Percentiles rank a stretch among this genome's conserved stretches.
phyloP scores from a whole-genome alignment of 192 early-diverging fungal species.

The Paraglomus brasilianum region DNA sequence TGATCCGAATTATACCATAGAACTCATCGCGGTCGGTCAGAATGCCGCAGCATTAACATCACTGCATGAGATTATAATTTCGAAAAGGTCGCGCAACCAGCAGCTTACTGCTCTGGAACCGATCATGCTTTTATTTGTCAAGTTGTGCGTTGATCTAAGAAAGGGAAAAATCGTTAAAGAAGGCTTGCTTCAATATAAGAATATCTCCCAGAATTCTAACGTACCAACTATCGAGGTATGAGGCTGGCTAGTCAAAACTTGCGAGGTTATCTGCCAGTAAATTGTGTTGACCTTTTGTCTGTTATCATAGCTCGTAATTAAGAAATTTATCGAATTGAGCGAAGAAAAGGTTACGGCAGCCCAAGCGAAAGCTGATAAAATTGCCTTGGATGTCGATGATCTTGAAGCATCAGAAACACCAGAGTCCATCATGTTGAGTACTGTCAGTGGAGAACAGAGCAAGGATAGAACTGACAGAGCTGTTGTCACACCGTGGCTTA shows the following conservation, averaged over 20 bases:
- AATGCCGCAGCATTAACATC: constrained; percentile 78
- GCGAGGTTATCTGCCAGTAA: neutral
- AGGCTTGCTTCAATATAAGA: constrained; percentile 96
- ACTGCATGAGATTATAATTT: constrained; percentile 90
- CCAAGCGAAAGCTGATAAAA: constrained; percentile 88
- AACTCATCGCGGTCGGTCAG: constrained; percentile 84
- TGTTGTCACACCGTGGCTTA: constrained; percentile 98
- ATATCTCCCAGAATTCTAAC: constrained; percentile 95
- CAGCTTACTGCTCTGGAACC: constrained; percentile 84
- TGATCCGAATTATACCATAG: constrained; percentile 35
- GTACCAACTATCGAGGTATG: constrained; percentile 83
- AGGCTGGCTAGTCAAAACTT: neutral
- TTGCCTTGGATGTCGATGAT: constrained; percentile 88
- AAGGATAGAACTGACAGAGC: constrained; percentile 97
- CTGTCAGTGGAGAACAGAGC: constrained; percentile 89
- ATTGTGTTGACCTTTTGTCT: neutral
- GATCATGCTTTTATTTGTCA: constrained; percentile 90
- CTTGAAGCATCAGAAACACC: constrained; percentile 96
- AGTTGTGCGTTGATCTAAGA: constrained; percentile 83
- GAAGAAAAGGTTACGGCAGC: constrained; percentile 88
- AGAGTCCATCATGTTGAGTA: constrained; percentile 93
- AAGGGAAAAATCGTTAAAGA: constrained; percentile 94
- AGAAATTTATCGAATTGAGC: constrained; percentile 79
- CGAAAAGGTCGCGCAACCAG: constrained; percentile 82
- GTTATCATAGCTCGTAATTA: constrained; percentile 69